Conservation (phyloP, 2,329 filamentous ascomycete species). For the Diaporthe citri region DNA sequence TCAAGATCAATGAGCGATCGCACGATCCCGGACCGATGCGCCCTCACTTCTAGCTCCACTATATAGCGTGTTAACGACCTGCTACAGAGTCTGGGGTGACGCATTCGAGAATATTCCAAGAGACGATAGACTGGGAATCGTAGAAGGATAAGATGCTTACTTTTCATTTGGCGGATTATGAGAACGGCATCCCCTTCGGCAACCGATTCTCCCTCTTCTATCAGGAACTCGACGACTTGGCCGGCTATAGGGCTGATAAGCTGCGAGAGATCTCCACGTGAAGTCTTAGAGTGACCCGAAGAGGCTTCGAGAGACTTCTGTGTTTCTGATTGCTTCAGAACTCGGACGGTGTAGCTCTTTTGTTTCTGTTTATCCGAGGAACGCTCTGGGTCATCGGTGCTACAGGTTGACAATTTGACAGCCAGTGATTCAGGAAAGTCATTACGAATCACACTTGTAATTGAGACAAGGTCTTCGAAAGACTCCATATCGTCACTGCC, state of each 20-base stretch:
- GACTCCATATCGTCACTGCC: neutral
- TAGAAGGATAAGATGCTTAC: too few relatives aligned
- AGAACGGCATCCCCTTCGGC: slow-evolving; percentile 65
- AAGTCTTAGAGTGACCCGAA: neutral
- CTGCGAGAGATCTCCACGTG: neutral
- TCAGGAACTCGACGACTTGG: slow-evolving; percentile 69
- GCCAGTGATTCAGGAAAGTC: slow-evolving; percentile 65
- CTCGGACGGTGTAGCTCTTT: slow-evolving; percentile 14
- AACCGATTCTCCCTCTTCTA: slow-evolving; percentile 64
- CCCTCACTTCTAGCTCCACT: slow-evolving; percentile 73
- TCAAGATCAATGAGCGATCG: slow-evolving; percentile 67
- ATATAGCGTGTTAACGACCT: too few relatives aligned
- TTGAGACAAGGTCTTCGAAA: slow-evolving; percentile 12
- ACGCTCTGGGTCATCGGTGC: neutral
- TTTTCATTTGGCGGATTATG: slow-evolving; percentile 77
- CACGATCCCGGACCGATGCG: slow-evolving; percentile 59
- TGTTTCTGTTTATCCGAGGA: neutral
- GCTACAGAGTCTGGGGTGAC: too few relatives aligned
- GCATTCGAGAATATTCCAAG: too few relatives aligned
- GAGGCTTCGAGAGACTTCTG: neutral
- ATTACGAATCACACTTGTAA: slow-evolving; percentile 63
- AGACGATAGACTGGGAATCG: too few relatives aligned
- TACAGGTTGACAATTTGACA: slow-evolving; percentile 66
- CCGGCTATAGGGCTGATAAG: slow-evolving; percentile 57
- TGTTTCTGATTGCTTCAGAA: slow-evolving; percentile 30